These are phyloP conservation scores for Fusarium musae DNA, from an alignment of 2,329 filamentous ascomycete genomes.

Conservation along the genomic window DNA sequence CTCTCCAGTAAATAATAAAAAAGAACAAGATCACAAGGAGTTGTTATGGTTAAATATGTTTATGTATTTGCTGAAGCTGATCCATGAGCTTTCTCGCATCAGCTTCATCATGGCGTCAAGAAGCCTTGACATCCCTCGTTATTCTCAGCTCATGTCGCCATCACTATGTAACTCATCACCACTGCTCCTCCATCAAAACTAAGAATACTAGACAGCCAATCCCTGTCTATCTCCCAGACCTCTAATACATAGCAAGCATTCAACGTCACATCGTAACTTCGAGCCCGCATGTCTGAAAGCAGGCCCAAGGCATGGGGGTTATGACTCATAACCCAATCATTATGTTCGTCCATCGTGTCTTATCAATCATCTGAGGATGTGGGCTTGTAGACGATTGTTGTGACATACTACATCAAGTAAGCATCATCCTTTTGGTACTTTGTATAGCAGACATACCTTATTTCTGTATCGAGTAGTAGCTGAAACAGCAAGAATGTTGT, in stretches of 20 bases:
- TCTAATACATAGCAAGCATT: constrained; percentile 9
- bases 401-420: constrained; percentile 78
- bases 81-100: not conserved
- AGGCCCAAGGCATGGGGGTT: not conserved
- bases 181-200: not conserved
- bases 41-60: not conserved
- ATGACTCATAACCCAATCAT: not conserved
- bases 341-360: constrained; percentile 8
- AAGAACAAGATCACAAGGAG: not conserved
- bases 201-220: not conserved
- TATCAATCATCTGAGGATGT: constrained; percentile 67
- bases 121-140: not conserved
- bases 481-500: constrained; percentile 92
- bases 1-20: not conserved
- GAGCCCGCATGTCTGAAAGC: not conserved
- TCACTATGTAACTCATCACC: not conserved
- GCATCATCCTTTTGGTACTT: not conserved
- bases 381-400: constrained; percentile 97
- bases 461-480: constrained; percentile 97
- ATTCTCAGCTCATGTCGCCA: not conserved
- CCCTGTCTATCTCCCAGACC: not conserved
- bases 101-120: not conserved
- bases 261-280: constrained; percentile 25
- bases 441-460: constrained; percentile 70
- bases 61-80: constrained; percentile 10